Evolutionary conservation across 1,284 basidiomycete species (phyloP), one percentile per base, ranked within the genome.

Genomic region (Leccinum glutinopallens): DNA sequence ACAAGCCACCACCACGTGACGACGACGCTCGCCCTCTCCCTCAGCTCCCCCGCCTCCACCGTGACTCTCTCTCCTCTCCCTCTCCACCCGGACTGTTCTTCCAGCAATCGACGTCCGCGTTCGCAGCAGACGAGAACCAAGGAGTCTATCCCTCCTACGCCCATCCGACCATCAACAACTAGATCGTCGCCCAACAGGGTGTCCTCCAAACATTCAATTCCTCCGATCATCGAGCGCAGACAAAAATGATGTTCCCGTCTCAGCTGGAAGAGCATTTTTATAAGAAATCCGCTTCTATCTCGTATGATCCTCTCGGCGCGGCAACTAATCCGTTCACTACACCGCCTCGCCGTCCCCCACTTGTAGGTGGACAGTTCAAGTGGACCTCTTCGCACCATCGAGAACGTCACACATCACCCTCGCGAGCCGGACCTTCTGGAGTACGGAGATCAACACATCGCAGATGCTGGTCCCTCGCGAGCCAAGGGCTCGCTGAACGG

Each of bases 201-300:
- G 32, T 63, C n/a, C 60, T 39, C 15, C 63, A 37, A 2, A 29
- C 46, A 7, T 73, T 62, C 4, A 65, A 15, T 1, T 2, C 22
- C 12, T 55, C 55, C 0, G 51, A 63, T 4, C 65, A 63, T 4
- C 67, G 69, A 2, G 61, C 58, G 25, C 66, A 46, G n/a, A 65
- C 29, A 29, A 29, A 29, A 29, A 29, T 29, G 29, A 29, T 29
- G 29, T 29, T 29, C 29, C 29, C 29, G 29, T 29, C 29, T 29
- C 29, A 29, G 29, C 29, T 29, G 29, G 29, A 29, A 29, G 29
- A 29, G 29, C 29, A 29, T 29, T 29, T 29, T 29, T 29, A 29
- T 29, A 29, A 29, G 29, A 29, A 29, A 29, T 29, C 29, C 29
- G 29, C 29, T 29, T 7, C 60, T 43, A 46, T n/a, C 2, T 6